Percentiles rank a stretch among this genome's conserved stretches.
Conservation (phyloP, 2,329 filamentous ascomycete species). For the Fusarium neocosmosporiellum region DNA sequence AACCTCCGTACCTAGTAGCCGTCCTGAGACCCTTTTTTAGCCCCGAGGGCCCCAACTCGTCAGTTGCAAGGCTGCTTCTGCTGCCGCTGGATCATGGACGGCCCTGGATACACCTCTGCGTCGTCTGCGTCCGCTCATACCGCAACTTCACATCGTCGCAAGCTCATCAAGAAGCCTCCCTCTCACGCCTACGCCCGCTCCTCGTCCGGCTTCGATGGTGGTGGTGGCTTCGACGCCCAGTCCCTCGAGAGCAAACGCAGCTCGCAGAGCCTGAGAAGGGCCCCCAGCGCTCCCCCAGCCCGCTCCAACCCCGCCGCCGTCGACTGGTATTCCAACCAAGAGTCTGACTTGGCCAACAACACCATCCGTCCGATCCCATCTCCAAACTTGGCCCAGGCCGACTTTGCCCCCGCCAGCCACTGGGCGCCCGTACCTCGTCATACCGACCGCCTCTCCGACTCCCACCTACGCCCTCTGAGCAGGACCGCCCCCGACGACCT, state of each 20-base stretch:
- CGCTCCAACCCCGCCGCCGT: conserved; percentile 61
- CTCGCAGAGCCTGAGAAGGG: conserved; percentile 70
- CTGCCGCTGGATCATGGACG: conserved; percentile 59
- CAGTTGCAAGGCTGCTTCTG: conserved; percentile 39
- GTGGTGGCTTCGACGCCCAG: conserved; percentile 60
- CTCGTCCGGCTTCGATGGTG: conserved; percentile 62
- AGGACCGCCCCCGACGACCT: conserved; percentile 63
- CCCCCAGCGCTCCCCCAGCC: conserved; percentile 68
- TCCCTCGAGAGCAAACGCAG: conserved; percentile 72
- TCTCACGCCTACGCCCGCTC: conserved; percentile 60
- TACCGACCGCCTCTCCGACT: conserved; percentile 43
- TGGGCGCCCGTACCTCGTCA: conserved; percentile 44
- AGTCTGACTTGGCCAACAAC: conserved; percentile 51
- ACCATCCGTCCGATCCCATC: conserved; percentile 59
- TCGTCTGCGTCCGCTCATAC: conserved; percentile 50
- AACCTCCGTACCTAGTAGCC: conserved; percentile 37
- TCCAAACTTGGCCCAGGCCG: conserved; percentile 57
- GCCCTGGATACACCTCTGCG: conserved; percentile 50
- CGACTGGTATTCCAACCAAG: conserved; percentile 55
- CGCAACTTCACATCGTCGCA: conserved; percentile 66
- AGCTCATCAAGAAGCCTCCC: conserved; percentile 72
- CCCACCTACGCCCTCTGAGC: conserved; percentile 39
- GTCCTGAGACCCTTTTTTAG: conserved; percentile 45
- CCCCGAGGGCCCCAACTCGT: conserved; percentile 30
- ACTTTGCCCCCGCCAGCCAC: conserved; percentile 55